These are phyloP conservation scores for Goffeauzyma gilvescens DNA, from an alignment of 768 basidiomycete genomes.

Conservation along the genomic window DNA sequence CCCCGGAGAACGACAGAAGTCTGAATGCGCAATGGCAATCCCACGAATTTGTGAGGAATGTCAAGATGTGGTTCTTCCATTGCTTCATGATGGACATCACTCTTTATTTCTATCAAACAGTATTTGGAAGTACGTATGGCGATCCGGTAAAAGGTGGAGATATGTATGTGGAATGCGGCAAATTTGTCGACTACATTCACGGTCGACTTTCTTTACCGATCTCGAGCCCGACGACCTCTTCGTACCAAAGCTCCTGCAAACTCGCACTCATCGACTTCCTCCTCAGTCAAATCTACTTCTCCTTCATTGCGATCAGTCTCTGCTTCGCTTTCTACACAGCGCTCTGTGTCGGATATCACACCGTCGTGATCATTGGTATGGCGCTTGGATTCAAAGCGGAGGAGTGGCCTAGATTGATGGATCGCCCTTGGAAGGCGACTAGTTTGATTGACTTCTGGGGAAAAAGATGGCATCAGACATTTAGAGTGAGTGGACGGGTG, in stretches of 20 bases:
- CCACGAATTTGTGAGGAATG: neutral
- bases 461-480: slow-evolving; percentile 26
- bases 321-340: neutral
- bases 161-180: neutral
- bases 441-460: slow-evolving; percentile 30
- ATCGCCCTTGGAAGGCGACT: slow-evolving; percentile 17
- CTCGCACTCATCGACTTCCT: neutral
- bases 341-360: slow-evolving; percentile 8
- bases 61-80: neutral
- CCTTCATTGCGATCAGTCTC: no score
- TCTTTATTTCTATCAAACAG: slow-evolving; percentile 2
- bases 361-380: slow-evolving; percentile 2
- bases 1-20: neutral
- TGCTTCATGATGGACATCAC: slow-evolving; percentile 1
- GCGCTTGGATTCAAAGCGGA: neutral
- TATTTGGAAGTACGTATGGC: neutral
- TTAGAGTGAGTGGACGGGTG: neutral
- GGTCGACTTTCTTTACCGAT: neutral
- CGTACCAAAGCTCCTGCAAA: neutral
- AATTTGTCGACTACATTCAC: slow-evolving; percentile 4
- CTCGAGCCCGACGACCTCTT: neutral
- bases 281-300: no score
- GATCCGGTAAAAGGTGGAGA: neutral
- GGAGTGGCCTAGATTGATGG: slow-evolving; percentile 15
- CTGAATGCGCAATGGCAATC: neutral